Evolutionary conservation across 305 asterid genomes (phyloP).

Genomic region (Salvia sclarea): DNA sequence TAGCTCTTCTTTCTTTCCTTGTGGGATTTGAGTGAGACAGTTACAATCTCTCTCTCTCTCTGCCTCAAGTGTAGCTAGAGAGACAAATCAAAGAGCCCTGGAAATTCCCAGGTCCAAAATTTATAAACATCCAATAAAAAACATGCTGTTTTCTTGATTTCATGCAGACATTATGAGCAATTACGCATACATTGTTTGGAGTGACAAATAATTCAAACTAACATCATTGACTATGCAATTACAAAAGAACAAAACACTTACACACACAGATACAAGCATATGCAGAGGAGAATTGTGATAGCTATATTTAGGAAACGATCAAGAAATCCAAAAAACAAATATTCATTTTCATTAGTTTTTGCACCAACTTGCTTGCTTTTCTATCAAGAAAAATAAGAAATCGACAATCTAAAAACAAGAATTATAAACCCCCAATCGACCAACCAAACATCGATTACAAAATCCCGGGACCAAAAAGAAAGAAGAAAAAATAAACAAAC

Average conservation of each 20-base stretch:
- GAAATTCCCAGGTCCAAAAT: not conserved
- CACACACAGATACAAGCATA: not conserved
- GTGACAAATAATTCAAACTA: conserved; percentile 4
- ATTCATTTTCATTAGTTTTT: not conserved
- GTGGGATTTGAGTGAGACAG: conserved; percentile 10
- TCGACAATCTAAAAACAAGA: not conserved
- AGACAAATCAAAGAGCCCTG: conserved; percentile 23
- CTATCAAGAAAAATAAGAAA: not conserved
- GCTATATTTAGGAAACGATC: conserved; percentile 10
- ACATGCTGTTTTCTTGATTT: not conserved
- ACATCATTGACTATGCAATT: not conserved
- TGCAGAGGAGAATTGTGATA: not conserved
- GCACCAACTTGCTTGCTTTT: conserved; percentile 13
- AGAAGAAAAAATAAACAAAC: conserved; percentile 7
- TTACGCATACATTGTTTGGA: not conserved
- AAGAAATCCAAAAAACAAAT: conserved; percentile 5
- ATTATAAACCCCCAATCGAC: conserved; percentile 13
- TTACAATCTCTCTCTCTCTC: conserved; percentile 14
- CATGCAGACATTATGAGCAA: not conserved
- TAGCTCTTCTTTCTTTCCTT: conserved; percentile 8
- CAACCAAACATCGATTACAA: not conserved
- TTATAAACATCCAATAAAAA: not conserved
- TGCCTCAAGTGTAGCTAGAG: conserved; percentile 7
- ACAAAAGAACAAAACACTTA: not conserved
- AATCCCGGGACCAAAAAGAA: conserved; percentile 2